Evolutionary conservation across 441 rosid species (phyloP).

Genomic region (Syzygium syzygioides): DNA sequence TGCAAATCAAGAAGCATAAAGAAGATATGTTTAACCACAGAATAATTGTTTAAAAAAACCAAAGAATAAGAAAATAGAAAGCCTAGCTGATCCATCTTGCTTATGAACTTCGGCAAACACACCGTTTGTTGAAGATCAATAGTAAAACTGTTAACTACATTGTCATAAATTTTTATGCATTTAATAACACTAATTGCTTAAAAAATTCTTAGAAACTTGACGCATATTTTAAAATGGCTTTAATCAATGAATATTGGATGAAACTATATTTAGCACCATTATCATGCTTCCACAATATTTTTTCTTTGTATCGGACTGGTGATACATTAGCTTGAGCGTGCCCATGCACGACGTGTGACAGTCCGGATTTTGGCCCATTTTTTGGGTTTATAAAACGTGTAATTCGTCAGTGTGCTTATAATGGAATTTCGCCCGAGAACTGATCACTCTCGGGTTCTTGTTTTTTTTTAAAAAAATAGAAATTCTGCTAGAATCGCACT

Average conservation of each 20-base stretch:
- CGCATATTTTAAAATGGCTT: not conserved
- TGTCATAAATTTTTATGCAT: not conserved
- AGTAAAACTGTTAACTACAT: not conserved
- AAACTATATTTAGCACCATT: not conserved
- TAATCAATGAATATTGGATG: not conserved
- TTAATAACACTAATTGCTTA: not conserved
- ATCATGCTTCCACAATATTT: not conserved
- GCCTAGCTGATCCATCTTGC: not conserved
- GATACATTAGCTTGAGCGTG: not conserved
- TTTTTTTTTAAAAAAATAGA: too few species aligned
- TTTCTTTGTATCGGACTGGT: not conserved
- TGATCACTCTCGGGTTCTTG: too few species aligned
- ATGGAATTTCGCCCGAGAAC: too few species aligned
- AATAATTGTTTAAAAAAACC: not conserved
- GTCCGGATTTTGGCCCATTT: too few species aligned
- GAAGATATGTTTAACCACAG: not conserved
- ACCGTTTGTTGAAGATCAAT: not conserved
- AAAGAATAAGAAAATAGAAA: not conserved
- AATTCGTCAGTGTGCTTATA: too few species aligned
- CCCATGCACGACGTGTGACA: too few species aligned
- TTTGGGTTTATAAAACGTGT: too few species aligned
- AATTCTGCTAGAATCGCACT: too few species aligned
- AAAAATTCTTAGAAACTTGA: not conserved
- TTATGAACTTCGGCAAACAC: not conserved
- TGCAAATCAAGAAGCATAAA: not conserved